Evolutionary conservation across 345 rosid genomes (phyloP), one percentile per base, ranked within the genome.

Genomic region (Euclidium syriacum): DNA sequence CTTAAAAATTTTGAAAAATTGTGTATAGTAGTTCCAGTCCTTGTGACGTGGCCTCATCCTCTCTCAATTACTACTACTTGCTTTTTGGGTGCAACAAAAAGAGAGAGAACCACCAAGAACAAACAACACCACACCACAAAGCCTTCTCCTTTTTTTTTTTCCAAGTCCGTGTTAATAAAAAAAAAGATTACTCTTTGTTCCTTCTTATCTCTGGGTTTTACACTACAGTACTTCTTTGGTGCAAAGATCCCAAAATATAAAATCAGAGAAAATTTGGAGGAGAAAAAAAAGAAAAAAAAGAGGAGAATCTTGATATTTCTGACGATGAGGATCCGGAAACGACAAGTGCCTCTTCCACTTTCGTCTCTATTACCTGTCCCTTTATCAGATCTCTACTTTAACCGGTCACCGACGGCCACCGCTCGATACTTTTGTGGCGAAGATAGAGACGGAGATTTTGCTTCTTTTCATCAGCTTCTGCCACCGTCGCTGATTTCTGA

Each of bases 311-410:
- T 39, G 12, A 11, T 39, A 5, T 46, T 42, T 16, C n/a, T 9
- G 35, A 7, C 52, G 67, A 94, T 94, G 99, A 94, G 99, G 83
- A 94, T 94, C 88, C 82, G 99, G 61, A 87, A 90, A 62, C 82
- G 97, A 68, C 80, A 77, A 72, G 82, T 68, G 12, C 95, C 85
- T 25, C 78, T 87, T 17, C 86, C 98, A 27, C 80, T 89, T 15
- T 83, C 96, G 2, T 81, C 91, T 41, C 81, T 86, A 7, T 83
- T 88, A 23, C 98, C 95, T 23, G 75, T 85, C 5, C 89, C 89
- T 53, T 72, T 86, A 46, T 79, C 94, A 84, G 95, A 87, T 90
- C 94, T 84, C 88, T 76, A 75, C 77, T 74, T 52, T 25, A 64
- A 58, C 79, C 64, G 65, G 19, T 49, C 79, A 48, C 86, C 86